Percentiles rank a stretch among this genome's conserved stretches.
phyloP scores from a whole-genome alignment of 306 rosid species.

The Neltuma alba region DNA sequence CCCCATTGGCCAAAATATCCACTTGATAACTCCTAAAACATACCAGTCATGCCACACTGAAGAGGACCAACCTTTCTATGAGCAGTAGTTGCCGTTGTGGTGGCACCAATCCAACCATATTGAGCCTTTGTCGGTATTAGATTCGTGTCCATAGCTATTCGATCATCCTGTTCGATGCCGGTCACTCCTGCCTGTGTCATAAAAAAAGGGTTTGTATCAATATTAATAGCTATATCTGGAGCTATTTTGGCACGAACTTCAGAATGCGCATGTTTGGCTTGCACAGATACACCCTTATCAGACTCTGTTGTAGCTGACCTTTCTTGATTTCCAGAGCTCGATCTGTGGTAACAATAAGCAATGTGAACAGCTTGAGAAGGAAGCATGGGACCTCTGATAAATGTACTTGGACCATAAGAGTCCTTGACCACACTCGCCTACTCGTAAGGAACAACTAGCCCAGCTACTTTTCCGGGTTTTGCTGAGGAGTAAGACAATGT shows the following conservation, averaged over 20 bases:
- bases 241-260: constrained; percentile 68
- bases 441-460: constrained; percentile 79
- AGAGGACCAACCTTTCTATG: constrained; percentile 72
- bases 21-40: constrained; percentile 49
- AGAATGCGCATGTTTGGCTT: constrained; percentile 63
- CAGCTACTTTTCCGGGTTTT: constrained; percentile 85
- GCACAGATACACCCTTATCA: constrained; percentile 48
- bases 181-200: constrained; percentile 85
- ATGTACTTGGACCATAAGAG: constrained; percentile 73
- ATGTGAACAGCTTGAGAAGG: constrained; percentile 70
- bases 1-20: constrained; percentile 19
- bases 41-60: constrained; percentile 81
- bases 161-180: constrained; percentile 61
- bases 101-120: constrained; percentile 51
- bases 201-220: constrained; percentile 80
- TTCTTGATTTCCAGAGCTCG: constrained; percentile 57
- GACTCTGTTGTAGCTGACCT: constrained; percentile 52
- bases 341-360: constrained; percentile 66
- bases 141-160: constrained; percentile 63
- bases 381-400: constrained; percentile 62
- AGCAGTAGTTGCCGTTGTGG: constrained; percentile 59
- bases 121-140: constrained; percentile 70
- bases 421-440: constrained; percentile 64
- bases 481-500: constrained; percentile 52
- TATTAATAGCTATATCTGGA: constrained; percentile 74